These are phyloP conservation scores for Penicillium cosmopolitanum DNA, from an alignment of 495 filamentous ascomycete species.

Conservation along the genomic window DNA sequence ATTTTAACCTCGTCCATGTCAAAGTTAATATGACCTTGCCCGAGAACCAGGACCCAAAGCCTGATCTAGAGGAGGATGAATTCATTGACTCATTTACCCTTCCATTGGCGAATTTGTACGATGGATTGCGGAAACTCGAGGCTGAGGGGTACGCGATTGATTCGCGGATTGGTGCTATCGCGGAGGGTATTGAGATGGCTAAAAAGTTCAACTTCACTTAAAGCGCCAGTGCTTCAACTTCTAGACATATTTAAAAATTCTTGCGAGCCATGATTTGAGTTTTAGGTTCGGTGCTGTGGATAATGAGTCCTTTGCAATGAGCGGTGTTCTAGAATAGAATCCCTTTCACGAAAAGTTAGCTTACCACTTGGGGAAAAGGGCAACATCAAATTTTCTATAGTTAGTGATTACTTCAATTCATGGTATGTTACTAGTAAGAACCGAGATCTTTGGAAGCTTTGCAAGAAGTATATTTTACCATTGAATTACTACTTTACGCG, in stretches of 20 bases:
- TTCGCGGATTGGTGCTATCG: slow-evolving; percentile 80
- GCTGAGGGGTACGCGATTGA: slow-evolving; percentile 81
- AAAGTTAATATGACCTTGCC: slow-evolving; percentile 73
- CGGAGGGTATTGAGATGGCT: slow-evolving; percentile 83
- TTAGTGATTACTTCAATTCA: too few relatives aligned
- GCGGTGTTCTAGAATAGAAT: too few relatives aligned
- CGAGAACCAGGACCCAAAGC: slow-evolving; percentile 70
- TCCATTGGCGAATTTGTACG: slow-evolving; percentile 66
- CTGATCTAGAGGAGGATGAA: slow-evolving; percentile 83
- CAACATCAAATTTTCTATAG: too few relatives aligned
- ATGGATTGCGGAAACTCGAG: slow-evolving; percentile 70
- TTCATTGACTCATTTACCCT: slow-evolving; percentile 87
- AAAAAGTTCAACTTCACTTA: slow-evolving; percentile 56
- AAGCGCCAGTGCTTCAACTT: neutral
- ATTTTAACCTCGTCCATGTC: slow-evolving; percentile 81
- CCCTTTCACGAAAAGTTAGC: too few relatives aligned
- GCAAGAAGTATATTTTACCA: too few relatives aligned
- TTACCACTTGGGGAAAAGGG: too few relatives aligned
- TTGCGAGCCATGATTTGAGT: too few relatives aligned
- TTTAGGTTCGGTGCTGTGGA: too few relatives aligned
- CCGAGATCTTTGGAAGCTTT: too few relatives aligned
- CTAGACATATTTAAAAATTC: neutral
- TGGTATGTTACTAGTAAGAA: too few relatives aligned
- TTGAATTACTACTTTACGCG: too few relatives aligned
- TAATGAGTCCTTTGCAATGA: too few relatives aligned